Evolutionary conservation across 805 yeast species (phyloP).

Genomic region (Lipomyces yamanashiensis): DNA sequence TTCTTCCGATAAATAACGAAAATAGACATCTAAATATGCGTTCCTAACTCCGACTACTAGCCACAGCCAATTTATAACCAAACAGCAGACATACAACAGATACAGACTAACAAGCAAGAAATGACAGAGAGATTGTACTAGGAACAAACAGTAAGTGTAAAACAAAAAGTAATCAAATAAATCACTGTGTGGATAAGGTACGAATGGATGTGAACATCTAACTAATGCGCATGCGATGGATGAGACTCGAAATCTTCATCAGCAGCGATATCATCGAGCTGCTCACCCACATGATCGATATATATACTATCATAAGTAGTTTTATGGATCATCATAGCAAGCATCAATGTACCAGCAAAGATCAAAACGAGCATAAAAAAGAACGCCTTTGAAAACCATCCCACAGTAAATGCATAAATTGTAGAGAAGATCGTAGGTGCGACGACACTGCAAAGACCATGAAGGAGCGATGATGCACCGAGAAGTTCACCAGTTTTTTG

Average conservation of each 20-base stretch:
- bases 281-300: slow-evolving; percentile 23
- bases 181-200: not conserved
- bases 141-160: not conserved
- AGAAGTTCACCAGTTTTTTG: slow-evolving; percentile 32
- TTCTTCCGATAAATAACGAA: too few relatives aligned
- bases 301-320: slow-evolving; percentile 12
- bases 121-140: not conserved
- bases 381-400: slow-evolving; percentile 17
- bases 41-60: not conserved
- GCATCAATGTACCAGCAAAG: not conserved
- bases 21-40: too few relatives aligned
- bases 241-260: slow-evolving; percentile 1
- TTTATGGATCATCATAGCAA: slow-evolving; percentile 6
- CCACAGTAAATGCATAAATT: slow-evolving; percentile 25
- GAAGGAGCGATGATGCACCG: slow-evolving; percentile 35
- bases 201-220: not conserved
- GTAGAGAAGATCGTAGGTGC: slow-evolving; percentile 31
- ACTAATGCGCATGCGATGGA: not conserved
- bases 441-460: slow-evolving; percentile 27
- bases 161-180: not conserved
- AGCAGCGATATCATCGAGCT: slow-evolving; percentile 12
- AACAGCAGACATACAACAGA: not conserved
- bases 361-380: slow-evolving; percentile 6
- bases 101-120: not conserved
- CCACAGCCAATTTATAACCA: not conserved